Evolutionary conservation across 2,329 filamentous ascomycete species (phyloP).

Genomic region (Ilyonectria mors-panacis): DNA sequence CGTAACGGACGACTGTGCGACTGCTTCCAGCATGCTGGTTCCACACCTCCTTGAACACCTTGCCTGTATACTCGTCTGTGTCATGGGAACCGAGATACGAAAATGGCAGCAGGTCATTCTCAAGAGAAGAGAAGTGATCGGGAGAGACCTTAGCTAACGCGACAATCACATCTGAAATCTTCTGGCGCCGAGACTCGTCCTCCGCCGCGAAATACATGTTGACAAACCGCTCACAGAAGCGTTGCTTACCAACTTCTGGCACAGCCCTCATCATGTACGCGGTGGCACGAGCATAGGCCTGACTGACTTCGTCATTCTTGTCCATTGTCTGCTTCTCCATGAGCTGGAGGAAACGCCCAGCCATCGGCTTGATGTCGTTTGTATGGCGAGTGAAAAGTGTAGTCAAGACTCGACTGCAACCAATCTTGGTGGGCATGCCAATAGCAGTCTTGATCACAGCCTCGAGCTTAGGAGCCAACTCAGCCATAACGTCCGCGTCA

Average conservation of each 20-base stretch:
- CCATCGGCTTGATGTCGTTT: conserved; percentile 81
- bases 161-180: conserved; percentile 86
- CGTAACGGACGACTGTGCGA: conserved; percentile 85
- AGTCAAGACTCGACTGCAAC: conserved; percentile 86
- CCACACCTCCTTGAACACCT: conserved; percentile 90
- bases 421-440: conserved; percentile 94
- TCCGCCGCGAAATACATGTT: conserved; percentile 87
- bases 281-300: conserved; percentile 87
- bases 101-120: conserved; percentile 84
- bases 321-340: conserved; percentile 89
- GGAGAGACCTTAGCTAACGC: conserved; percentile 89
- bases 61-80: conserved; percentile 82
- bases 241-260: conserved; percentile 63
- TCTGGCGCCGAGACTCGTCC: conserved; percentile 80
- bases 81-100: conserved; percentile 92
- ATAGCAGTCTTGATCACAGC: conserved; percentile 87
- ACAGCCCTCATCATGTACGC: conserved; percentile 84
- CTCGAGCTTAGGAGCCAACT: conserved; percentile 80
- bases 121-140: conserved; percentile 86
- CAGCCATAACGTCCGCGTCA: conserved; percentile 82
- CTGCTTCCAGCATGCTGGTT: conserved; percentile 89
- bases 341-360: conserved; percentile 81
- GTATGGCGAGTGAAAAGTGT: conserved; percentile 87
- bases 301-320: conserved; percentile 93
- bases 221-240: conserved; percentile 69